These are phyloP conservation scores for Massariosphaeria phaeospora DNA, from an alignment of 495 filamentous ascomycete genomes.

Conservation along the genomic window DNA sequence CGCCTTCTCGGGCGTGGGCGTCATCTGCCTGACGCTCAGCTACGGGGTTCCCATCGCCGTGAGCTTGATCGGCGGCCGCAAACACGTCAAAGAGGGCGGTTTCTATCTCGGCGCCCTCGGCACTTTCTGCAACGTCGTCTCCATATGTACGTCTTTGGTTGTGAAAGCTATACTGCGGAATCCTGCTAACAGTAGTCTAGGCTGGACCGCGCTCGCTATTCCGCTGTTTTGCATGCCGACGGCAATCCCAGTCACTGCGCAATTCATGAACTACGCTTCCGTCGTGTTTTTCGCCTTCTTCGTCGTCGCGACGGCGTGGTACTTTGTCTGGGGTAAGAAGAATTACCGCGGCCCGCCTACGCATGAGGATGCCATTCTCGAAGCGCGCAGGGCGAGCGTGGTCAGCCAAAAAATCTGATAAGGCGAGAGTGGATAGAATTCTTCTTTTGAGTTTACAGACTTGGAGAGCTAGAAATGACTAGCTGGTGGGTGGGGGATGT, in stretches of 20 bases:
- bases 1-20: conserved; percentile 63
- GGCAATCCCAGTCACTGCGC: conserved; percentile 29
- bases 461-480: no score
- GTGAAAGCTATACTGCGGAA: background rate
- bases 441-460: no score
- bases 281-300: conserved; percentile 62
- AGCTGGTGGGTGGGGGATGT: no score
- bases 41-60: conserved; percentile 61
- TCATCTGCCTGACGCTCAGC: conserved; percentile 57
- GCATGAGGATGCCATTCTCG: conserved; percentile 26
- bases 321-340: conserved; percentile 64
- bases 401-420: conserved; percentile 1
- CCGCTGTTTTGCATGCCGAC: conserved; percentile 56
- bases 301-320: conserved; percentile 56
- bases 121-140: conserved; percentile 51
- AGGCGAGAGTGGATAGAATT: background rate
- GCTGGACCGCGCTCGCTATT: conserved; percentile 58
- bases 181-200: conserved; percentile 35
- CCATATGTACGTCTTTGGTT: conserved; percentile 46
- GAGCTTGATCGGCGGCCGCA: conserved; percentile 47
- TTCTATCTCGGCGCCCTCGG: conserved; percentile 57
- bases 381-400: conserved; percentile 26
- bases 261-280: conserved; percentile 55
- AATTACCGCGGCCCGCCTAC: conserved; percentile 59
- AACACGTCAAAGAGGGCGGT: conserved; percentile 43